A percentile compares a stretch with the other conserved stretches of the same genome.
Evolutionary conservation across 768 basidiomycete genomes (phyloP).

Genomic region (Suillus hirtellus): DNA sequence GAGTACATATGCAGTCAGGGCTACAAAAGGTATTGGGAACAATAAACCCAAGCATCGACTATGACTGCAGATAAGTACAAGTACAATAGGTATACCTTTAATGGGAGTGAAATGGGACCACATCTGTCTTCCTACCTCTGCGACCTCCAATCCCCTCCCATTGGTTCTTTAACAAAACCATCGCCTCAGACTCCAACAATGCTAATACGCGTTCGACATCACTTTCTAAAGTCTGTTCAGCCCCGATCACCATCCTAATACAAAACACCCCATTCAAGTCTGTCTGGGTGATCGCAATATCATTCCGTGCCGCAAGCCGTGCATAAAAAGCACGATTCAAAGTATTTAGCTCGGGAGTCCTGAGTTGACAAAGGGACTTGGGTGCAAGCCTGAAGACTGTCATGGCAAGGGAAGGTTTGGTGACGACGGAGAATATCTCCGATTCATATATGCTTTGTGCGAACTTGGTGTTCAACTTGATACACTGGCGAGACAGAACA

Average conservation of each 20-base stretch:
- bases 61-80: too few relatives aligned
- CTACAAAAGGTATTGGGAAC: neutral
- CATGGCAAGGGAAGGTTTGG: slow-evolving; percentile 69
- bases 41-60: too few relatives aligned
- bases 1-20: neutral
- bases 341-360: slow-evolving; percentile 50
- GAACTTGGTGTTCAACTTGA: slow-evolving; percentile 61
- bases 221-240: slow-evolving; percentile 58
- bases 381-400: slow-evolving; percentile 73
- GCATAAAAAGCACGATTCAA: slow-evolving; percentile 67
- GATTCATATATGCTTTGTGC: slow-evolving; percentile 52
- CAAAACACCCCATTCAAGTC: slow-evolving; percentile 71
- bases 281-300: slow-evolving; percentile 80
- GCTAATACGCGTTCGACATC: slow-evolving; percentile 65
- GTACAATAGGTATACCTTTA: too few relatives aligned
- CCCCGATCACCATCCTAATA: slow-evolving; percentile 77
- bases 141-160: neutral
- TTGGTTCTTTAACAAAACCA: neutral
- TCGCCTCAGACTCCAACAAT: neutral
- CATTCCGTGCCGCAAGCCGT: slow-evolving; percentile 55
- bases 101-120: neutral
- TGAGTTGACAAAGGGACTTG: slow-evolving; percentile 21
- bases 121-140: neutral
- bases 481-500: slow-evolving; percentile 45
- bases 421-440: slow-evolving; percentile 60